Percentiles rank a stretch among this genome's conserved stretches.
Evolutionary conservation across 129 eudicot species (phyloP).

Genomic region (Chrysanthemum seticuspe): DNA sequence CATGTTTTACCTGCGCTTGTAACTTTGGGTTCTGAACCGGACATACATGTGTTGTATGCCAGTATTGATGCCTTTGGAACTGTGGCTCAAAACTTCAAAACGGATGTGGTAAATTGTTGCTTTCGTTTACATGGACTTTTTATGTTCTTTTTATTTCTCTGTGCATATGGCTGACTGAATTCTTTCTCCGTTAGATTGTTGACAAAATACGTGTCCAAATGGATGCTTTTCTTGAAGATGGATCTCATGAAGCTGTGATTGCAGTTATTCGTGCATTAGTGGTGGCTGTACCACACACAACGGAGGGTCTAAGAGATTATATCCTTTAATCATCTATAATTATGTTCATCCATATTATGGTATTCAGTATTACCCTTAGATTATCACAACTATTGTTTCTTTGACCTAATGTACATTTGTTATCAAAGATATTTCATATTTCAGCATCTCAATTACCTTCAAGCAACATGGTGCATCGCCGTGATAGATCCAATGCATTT

Average conservation of each 20-base stretch:
- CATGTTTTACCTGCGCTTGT: constrained; percentile 94
- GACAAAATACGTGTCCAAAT: constrained; percentile 96
- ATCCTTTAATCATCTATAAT: constrained; percentile 45
- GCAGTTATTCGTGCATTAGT: constrained; percentile 88
- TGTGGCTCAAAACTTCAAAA: constrained; percentile 92
- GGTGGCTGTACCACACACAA: constrained; percentile 90
- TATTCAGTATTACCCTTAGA: no score
- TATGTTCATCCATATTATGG: not conserved
- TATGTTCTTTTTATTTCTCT: not conserved
- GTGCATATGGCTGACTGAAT: constrained; percentile 14
- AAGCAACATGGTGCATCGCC: constrained; percentile 71
- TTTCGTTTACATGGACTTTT: not conserved
- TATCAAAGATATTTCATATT: constrained; percentile 82
- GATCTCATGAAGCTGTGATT: constrained; percentile 87
- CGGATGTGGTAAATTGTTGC: constrained; percentile 52
- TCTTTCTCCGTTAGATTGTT: constrained; percentile 55
- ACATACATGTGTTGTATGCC: constrained; percentile 84
- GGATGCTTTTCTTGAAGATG: constrained; percentile 99
- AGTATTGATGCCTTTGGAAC: constrained; percentile 97
- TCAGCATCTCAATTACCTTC: constrained; percentile 55
- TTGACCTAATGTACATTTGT: constrained; percentile 73
- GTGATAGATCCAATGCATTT: constrained; percentile 90
- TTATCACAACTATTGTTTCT: constrained; percentile 26
- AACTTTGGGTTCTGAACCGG: constrained; percentile 93
- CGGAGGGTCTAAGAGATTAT: constrained; percentile 89